A percentile compares a stretch with the other conserved stretches of the same genome.
Conservation (phyloP, 2,329 filamentous ascomycete genomes). For the Aspergillus sp. region DNA sequence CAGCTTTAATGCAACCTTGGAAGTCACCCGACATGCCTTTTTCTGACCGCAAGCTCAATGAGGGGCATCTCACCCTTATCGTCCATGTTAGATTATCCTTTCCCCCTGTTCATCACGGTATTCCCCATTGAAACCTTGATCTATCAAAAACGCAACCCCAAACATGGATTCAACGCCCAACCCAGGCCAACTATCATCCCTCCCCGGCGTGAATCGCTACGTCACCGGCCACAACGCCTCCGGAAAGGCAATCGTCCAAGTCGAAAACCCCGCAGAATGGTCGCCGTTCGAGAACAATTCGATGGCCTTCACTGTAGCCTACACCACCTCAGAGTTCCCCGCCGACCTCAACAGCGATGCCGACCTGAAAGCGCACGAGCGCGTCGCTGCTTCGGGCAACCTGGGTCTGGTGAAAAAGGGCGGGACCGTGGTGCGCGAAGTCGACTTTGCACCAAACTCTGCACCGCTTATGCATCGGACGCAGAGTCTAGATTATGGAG, state of each 20-base stretch:
- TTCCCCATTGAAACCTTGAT: neutral
- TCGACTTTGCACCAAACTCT: constrained; percentile 50
- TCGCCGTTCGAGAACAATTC: constrained; percentile 25
- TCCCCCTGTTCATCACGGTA: neutral
- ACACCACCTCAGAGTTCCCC: constrained; percentile 41
- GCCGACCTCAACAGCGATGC: constrained; percentile 35
- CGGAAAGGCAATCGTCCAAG: constrained; percentile 40
- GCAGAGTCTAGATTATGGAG: constrained; percentile 55
- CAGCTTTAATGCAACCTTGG: neutral
- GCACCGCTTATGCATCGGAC: constrained; percentile 54
- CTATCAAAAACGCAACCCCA: neutral
- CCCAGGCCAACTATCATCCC: constrained; percentile 22
- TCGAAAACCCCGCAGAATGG: constrained; percentile 30
- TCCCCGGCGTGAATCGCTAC: constrained; percentile 30
- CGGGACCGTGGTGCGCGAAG: constrained; percentile 48
- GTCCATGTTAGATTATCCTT: neutral
- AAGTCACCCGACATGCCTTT: neutral
- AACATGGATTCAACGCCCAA: constrained; percentile 9
- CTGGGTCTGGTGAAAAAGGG: constrained; percentile 39
- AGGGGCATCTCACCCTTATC: neutral
- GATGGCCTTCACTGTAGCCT: constrained; percentile 43
- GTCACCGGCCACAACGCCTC: constrained; percentile 39
- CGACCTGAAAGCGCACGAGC: constrained; percentile 36
- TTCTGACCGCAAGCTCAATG: neutral
- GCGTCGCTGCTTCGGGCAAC: constrained; percentile 22